phyloP scores from a whole-genome alignment of 257 asterid species.

The Solanum habrochaites region DNA sequence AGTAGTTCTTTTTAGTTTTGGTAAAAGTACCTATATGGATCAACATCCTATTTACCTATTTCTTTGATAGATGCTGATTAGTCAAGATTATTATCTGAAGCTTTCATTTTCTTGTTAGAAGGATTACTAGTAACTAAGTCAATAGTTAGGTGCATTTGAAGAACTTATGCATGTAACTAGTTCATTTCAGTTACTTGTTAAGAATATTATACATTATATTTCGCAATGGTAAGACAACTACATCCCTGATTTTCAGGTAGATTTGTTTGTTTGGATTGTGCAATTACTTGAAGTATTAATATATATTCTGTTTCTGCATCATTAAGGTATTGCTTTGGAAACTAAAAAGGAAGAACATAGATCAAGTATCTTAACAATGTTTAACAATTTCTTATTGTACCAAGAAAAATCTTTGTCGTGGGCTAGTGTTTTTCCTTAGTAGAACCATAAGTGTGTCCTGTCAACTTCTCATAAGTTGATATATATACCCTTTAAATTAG shows the following conservation, averaged over 20 bases:
- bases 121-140: neutral
- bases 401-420: no score
- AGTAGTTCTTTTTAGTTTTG: neutral
- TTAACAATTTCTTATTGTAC: no score
- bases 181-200: neutral
- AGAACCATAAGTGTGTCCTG: no score
- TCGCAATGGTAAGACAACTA: slow-evolving; percentile 60
- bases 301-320: no score
- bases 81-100: neutral
- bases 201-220: neutral
- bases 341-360: no score
- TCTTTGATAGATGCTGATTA: neutral
- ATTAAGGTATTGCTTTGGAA: neutral
- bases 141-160: neutral
- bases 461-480: neutral
- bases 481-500: neutral
- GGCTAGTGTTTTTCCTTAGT: neutral
- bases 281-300: neutral
- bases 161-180: neutral
- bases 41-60: neutral
- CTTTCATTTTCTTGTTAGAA: neutral
- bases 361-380: no score
- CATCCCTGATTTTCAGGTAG: neutral
- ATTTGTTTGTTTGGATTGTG: neutral
- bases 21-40: neutral